phyloP scores from a whole-genome alignment of 192 early-diverging fungal genomes.

The Haplosporangium gracile region DNA sequence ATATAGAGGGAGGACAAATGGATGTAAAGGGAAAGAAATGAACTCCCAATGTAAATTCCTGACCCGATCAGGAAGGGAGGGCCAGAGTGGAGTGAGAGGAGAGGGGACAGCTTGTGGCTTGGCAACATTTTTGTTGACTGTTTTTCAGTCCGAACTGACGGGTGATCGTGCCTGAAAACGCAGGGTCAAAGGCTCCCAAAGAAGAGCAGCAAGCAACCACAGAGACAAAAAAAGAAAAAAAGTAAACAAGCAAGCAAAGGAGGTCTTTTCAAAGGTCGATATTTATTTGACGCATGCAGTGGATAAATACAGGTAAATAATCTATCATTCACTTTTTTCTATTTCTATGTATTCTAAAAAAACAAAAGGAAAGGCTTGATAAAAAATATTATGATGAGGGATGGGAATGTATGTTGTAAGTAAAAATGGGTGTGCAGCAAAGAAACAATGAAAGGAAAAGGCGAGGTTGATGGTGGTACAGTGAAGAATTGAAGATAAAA shows the following conservation, averaged over 20 bases:
- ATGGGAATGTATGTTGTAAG: neutral
- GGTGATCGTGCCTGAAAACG: neutral
- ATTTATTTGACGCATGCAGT: conserved; percentile 7
- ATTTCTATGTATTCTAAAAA: conserved; percentile 5
- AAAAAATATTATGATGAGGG: conserved; percentile 1
- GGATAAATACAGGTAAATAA: conserved; percentile 4
- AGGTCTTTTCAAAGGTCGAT: conserved; percentile 1
- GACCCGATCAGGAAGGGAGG: conserved; percentile 3
- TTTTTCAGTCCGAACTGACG: neutral
- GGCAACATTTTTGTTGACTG: neutral
- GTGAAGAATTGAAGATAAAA: conserved; percentile 2
- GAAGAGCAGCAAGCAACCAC: neutral
- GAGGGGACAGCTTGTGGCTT: neutral
- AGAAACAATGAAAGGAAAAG: conserved; percentile 5
- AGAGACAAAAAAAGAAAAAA: neutral
- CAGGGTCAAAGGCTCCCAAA: neutral
- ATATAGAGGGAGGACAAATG: neutral
- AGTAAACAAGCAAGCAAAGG: neutral
- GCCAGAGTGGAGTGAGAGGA: neutral
- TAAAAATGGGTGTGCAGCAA: conserved; percentile 27
- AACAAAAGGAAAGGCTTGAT: neutral
- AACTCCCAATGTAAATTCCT: neutral
- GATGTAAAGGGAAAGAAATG: neutral
- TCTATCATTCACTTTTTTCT: conserved; percentile 10
- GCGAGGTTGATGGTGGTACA: conserved; percentile 29